Evolutionary conservation across 345 rosid species (phyloP).

Genomic region (Pelargonium nanum): DNA sequence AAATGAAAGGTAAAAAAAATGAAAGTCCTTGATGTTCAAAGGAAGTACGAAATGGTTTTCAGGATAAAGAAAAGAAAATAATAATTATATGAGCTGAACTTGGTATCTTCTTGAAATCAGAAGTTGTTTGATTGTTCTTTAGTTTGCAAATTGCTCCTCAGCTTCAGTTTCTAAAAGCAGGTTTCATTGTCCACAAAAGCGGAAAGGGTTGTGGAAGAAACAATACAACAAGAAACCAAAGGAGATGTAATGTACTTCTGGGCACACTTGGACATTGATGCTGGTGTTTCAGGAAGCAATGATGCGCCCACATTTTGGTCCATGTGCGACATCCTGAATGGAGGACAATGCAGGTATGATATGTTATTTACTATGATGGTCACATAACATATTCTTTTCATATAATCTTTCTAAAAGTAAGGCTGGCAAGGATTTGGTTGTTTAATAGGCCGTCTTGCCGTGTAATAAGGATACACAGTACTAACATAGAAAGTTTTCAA

Average conservation of each 20-base stretch:
- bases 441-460: background rate
- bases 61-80: background rate
- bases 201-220: slow-evolving; percentile 50
- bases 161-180: slow-evolving; percentile 24
- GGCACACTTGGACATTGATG: slow-evolving; percentile 48
- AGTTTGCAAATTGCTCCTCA: background rate
- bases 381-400: background rate
- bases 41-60: background rate
- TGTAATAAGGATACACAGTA: background rate
- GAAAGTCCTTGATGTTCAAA: background rate
- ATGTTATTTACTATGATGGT: no score
- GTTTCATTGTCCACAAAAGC: slow-evolving; percentile 52
- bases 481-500: background rate
- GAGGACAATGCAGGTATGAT: slow-evolving; percentile 60
- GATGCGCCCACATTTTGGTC: slow-evolving; percentile 59
- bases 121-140: background rate
- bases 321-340: slow-evolving; percentile 61
- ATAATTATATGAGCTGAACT: background rate
- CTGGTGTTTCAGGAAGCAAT: slow-evolving; percentile 27
- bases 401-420: background rate
- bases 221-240: slow-evolving; percentile 36
- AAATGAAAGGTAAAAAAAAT: background rate
- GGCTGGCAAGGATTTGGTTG: background rate
- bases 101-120: background rate
- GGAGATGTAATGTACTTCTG: slow-evolving; percentile 63